Evolutionary conservation across 352 stramenopile species (phyloP), one percentile per base, ranked within the genome.

Genomic region (Globisporangium paddicum): DNA sequence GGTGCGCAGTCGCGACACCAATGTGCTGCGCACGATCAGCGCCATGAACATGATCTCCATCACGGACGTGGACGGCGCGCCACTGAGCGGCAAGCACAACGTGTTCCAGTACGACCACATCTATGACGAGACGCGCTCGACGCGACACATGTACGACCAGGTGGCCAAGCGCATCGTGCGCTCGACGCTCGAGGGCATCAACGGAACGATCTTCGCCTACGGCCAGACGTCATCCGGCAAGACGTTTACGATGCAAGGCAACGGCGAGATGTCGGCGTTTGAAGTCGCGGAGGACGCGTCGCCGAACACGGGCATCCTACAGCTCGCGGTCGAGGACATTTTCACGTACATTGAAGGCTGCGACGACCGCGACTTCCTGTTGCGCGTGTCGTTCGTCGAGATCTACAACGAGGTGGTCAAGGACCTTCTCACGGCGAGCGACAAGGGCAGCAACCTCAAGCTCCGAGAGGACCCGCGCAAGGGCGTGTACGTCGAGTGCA

Each of bases 341-440:
- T 99, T 99, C 67, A 52, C 59, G 56, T 94, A 78, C 60, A 91
- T 94, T 49, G 73, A 92, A 53, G 69, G 83, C 23, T 82, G 82
- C 58, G 67, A 63, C 6, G 79, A 98, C 56, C 76, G 95, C 13
- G 86, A 98, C 53, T 99, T 98, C 70, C 70, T 99, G 13, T 70
- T 99, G 32, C 84, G 97, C 35, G 95, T 98, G 16, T 98, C 93
- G n/a, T 99, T 98, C 66, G 79, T 99, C 35, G 97, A 99, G 75
- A 99, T 99, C 64, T 99, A 99, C 79, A 99, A 99, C 66, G 97
- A 99, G 77, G 92, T 98, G 47, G 93, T 99, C 11, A 75, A 88
- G 8, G 97, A 99, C 71, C 75, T 99, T 47, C 80, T 99, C 8
- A 82, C 72, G n/a, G 48, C 67, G 0, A 71, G 41, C 64, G 77